A percentile compares a stretch with the other conserved stretches of the same genome.
Conservation (phyloP, 2,329 filamentous ascomycete genomes). For the Fusarium sp. region DNA sequence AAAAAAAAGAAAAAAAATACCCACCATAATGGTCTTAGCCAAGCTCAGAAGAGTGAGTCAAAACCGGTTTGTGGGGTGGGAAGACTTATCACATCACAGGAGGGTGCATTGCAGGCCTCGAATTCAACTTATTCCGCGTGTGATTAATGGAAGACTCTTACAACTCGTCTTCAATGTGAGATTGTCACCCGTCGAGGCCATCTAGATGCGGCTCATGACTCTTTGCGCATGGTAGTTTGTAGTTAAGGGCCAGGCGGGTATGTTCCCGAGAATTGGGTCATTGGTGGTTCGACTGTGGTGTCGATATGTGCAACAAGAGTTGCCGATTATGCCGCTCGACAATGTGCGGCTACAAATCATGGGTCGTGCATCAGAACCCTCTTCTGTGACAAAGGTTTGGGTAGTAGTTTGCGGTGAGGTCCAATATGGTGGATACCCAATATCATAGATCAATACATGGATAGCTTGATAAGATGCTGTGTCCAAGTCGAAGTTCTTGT, state of each 20-base stretch:
- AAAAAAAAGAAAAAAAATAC: conserved; percentile 6
- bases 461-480: conserved; percentile 22
- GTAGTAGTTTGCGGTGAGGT: conserved; percentile 38
- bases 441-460: conserved; percentile 29
- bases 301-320: conserved; percentile 12
- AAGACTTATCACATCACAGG: conserved; percentile 32
- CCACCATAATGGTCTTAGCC: conserved; percentile 23
- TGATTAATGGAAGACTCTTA: conserved; percentile 15
- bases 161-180: conserved; percentile 1
- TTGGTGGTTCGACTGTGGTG: conserved; percentile 39
- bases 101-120: conserved; percentile 39
- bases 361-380: conserved; percentile 15
- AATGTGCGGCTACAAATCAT: conserved; percentile 11
- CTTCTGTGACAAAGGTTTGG: neutral
- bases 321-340: conserved; percentile 2
- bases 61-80: conserved; percentile 43
- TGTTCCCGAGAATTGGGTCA: conserved; percentile 32
- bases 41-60: conserved; percentile 24
- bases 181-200: conserved; percentile 19
- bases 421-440: conserved; percentile 22
- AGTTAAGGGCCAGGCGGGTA: conserved; percentile 11
- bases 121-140: conserved; percentile 18
- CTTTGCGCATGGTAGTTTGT: conserved; percentile 12
- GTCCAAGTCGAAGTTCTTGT: conserved; percentile 9
- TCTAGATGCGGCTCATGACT: conserved; percentile 21